phyloP scores from a whole-genome alignment of 805 yeast genomes.

The Myxozyma neotropica region DNA sequence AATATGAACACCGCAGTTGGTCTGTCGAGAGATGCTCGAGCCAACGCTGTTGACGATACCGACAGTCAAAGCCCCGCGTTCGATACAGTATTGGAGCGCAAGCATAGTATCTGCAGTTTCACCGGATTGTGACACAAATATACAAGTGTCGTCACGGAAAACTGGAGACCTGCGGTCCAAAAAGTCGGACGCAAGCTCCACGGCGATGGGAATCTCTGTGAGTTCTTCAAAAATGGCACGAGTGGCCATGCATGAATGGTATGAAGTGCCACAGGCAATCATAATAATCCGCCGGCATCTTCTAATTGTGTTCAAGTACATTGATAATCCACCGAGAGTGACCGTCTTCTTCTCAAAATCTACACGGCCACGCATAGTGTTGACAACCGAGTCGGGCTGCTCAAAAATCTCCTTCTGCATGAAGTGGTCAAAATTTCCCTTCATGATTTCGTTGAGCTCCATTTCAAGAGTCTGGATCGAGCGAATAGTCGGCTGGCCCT shows the following conservation, averaged over 20 bases:
- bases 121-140: constrained; percentile 98
- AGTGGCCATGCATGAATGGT: constrained; percentile 96
- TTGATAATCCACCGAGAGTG: constrained; percentile 85
- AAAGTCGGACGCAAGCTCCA: constrained; percentile 92
- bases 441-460: constrained; percentile 97
- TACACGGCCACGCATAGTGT: constrained; percentile 99
- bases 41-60: constrained; percentile 99
- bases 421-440: constrained; percentile 92
- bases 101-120: constrained; percentile 98
- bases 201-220: constrained; percentile 90
- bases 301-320: constrained; percentile 83
- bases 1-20: constrained; percentile 99
- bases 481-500: constrained; percentile 82
- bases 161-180: constrained; percentile 95
- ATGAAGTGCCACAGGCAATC: constrained; percentile 99
- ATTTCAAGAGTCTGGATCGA: constrained; percentile 94
- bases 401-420: constrained; percentile 99
- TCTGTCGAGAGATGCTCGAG: constrained; percentile 91
- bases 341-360: constrained; percentile 81
- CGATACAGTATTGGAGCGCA: constrained; percentile 92
- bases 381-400: constrained; percentile 97
- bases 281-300: constrained; percentile 93
- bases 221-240: constrained; percentile 95
- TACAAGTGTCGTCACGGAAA: constrained; percentile 96
- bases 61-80: constrained; percentile 94